Evolutionary conservation across 495 filamentous ascomycete genomes (phyloP), one percentile per base, ranked within the genome.

Genomic region (Gamarada debralockiae): DNA sequence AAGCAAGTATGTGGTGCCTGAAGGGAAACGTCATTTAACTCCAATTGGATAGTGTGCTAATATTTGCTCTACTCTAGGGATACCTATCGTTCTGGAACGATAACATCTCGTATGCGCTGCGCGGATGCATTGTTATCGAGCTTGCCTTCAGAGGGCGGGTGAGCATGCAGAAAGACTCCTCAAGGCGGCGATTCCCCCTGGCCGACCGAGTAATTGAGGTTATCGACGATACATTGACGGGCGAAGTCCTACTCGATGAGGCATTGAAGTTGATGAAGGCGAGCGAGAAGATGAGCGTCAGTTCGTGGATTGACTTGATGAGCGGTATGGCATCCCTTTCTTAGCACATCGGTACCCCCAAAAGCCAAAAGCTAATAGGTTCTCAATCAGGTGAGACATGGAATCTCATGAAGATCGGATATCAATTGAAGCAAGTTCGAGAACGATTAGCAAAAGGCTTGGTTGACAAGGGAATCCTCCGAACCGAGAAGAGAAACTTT

Each of bases 31-130:
- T 18, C 18, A 27, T 37, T 23, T 2, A 25, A 29, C 50, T 14
- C n/a, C 14, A 39, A 39, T 20, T 39, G 31, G 31, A n/a, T n/a
- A 34, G 8, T 34, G n/a, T n/a, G 37, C n/a, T 39, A 17, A 27
- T 14, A 44, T 17, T 15, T 40, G 15, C 8, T 52, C 9, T 62
- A 58, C 13, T 29, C 27, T 38, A 58, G 57, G 93, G 93, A 57
- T 96, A 97, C 69, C 83, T 97, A 54, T 97, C 95, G 7, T 97
- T 97, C 72, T 98, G 93, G 93, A 98, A 98, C 67, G 93, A 98
- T 70, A 97, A 98, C 70, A 98, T 98, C 53, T 96, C 91, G 24
- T 98, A 98, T 69, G 93, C 93, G 52, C 75, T 98, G 55, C 85
- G 93, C 65, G 93, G 93, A 59, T 98, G 93, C 69, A 97, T 98